A percentile compares a stretch with the other conserved stretches of the same genome.
Evolutionary conservation across 148 eudicot species (phyloP).

Genomic region (Polygonum aviculare): DNA sequence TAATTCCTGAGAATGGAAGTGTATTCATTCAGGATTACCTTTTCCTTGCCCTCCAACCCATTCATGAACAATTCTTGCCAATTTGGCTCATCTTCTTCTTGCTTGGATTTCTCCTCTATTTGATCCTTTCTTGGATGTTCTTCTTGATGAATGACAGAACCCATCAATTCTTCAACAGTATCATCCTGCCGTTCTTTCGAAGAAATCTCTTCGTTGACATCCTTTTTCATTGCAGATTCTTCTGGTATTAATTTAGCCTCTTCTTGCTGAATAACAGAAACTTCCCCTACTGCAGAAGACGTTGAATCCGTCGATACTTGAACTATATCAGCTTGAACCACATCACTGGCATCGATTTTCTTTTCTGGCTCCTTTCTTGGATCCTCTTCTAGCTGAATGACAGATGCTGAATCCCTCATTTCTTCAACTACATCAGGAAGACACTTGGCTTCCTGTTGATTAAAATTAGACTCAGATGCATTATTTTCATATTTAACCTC

Average conservation of each 20-base stretch:
- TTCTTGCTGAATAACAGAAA: not conserved
- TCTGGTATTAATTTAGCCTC: not conserved
- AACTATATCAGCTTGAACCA: too few species aligned
- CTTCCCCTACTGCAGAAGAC: not conserved
- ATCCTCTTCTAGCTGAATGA: not conserved
- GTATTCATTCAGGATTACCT: slow-evolving; percentile 65
- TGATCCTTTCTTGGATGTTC: not conserved
- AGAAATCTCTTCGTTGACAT: not conserved
- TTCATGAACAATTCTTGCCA: slow-evolving; percentile 62
- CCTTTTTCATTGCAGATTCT: not conserved
- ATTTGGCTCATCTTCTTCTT: slow-evolving; percentile 36
- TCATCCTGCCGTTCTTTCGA: not conserved
- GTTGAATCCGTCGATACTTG: not conserved
- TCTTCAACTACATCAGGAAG: not conserved
- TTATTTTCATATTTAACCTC: not conserved
- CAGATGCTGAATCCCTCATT: not conserved
- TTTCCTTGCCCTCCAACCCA: slow-evolving; percentile 66
- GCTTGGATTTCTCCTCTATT: not conserved
- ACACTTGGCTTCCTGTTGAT: not conserved
- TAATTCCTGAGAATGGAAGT: slow-evolving; percentile 51
- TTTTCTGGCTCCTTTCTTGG: too few species aligned
- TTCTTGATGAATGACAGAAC: not conserved
- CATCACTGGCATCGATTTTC: too few species aligned
- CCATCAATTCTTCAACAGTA: not conserved
- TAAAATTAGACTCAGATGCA: not conserved